phyloP scores from a whole-genome alignment of 169 alveolate species.

The Neospora caninum region DNA sequence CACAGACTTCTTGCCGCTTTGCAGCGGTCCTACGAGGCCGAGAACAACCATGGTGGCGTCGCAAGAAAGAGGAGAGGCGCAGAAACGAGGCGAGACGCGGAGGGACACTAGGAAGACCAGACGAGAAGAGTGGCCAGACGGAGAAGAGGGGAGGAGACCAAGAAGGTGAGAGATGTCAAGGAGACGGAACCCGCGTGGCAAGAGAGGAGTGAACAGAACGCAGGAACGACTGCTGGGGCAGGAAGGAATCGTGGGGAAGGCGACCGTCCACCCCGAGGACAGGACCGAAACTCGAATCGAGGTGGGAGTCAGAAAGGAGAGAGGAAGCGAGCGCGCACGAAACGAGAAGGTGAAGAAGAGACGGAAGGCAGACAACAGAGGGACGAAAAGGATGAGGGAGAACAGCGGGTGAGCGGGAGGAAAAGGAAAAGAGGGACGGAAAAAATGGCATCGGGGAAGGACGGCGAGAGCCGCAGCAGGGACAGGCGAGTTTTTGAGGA shows the following conservation, averaged over 20 bases:
- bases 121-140: not conserved
- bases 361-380: not conserved
- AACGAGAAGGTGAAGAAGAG: not conserved
- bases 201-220: too few species aligned
- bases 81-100: not conserved
- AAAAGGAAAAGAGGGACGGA: not conserved
- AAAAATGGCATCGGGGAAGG: too few species aligned
- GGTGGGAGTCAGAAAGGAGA: not conserved
- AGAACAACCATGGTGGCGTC: conserved; percentile 58
- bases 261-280: too few species aligned
- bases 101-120: not conserved
- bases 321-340: not conserved
- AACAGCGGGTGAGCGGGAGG: not conserved
- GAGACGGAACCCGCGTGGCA: too few species aligned
- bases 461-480: too few species aligned
- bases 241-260: too few species aligned
- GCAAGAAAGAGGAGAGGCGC: not conserved
- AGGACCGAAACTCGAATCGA: too few species aligned
- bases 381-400: not conserved
- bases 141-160: not conserved
- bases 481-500: too few species aligned
- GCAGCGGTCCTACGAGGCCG: conserved; percentile 52
- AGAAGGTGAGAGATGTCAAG: too few species aligned
- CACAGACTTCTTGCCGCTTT: conserved; percentile 38
- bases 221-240: too few species aligned